Percentiles rank a stretch among this genome's conserved stretches.
phyloP scores from a whole-genome alignment of 768 basidiomycete species.

The Porpolomopsis calyptriformis region DNA sequence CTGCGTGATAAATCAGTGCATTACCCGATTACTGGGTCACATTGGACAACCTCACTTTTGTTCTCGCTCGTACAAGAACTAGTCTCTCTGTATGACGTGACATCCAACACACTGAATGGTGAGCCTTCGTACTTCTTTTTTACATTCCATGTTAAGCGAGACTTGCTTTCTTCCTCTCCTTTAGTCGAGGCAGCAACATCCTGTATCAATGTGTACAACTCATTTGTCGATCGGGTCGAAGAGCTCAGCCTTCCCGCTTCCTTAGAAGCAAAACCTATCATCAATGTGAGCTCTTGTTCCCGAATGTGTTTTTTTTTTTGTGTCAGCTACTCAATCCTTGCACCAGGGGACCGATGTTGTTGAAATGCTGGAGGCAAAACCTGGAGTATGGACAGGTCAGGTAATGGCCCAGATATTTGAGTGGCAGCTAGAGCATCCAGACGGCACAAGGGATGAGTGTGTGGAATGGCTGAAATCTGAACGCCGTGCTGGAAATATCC shows the following conservation, averaged over 20 bases:
- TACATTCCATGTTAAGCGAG: neutral
- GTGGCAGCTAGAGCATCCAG: conserved; percentile 81
- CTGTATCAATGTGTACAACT: conserved; percentile 56
- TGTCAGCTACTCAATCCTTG: conserved; percentile 1
- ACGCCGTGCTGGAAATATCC: conserved; percentile 35
- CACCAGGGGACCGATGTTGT: conserved; percentile 63
- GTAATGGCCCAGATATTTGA: conserved; percentile 57
- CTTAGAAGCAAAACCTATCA: conserved; percentile 60
- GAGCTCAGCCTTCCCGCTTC: conserved; percentile 47
- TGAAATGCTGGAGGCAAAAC: conserved; percentile 39
- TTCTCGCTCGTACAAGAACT: conserved; percentile 72
- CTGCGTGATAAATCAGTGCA: conserved; percentile 61
- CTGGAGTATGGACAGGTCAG: conserved; percentile 62
- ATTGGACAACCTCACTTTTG: conserved; percentile 63
- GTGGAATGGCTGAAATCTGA: conserved; percentile 56
- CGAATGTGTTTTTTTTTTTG: conserved; percentile 19
- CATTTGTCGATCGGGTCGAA: conserved; percentile 48
- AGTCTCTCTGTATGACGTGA: conserved; percentile 37
- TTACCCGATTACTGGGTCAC: conserved; percentile 45
- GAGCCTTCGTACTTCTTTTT: conserved; percentile 12
- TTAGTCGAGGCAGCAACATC: conserved; percentile 34
- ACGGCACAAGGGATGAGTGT: conserved; percentile 56
- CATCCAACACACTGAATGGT: conserved; percentile 35
- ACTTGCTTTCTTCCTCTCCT: neutral
- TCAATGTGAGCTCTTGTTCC: conserved; percentile 44